A percentile compares a stretch with the other conserved stretches of the same genome.
These are phyloP conservation scores for Chiua virens DNA, from an alignment of 768 basidiomycete genomes.

Conservation along the genomic window DNA sequence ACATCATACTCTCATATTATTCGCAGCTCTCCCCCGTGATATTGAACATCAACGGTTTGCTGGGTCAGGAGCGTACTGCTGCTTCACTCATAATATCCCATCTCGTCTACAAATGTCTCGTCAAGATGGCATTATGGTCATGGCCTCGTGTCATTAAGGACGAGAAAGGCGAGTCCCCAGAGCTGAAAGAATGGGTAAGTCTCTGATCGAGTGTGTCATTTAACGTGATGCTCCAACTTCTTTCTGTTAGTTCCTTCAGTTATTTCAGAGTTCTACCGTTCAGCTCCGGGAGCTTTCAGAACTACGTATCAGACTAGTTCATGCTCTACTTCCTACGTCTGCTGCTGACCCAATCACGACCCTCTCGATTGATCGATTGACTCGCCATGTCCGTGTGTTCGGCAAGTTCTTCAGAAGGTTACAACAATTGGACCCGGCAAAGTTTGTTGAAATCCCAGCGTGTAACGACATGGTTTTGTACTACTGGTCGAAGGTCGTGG, in stretches of 20 bases:
- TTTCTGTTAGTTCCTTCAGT: conserved; percentile 49
- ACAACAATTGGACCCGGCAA: conserved; percentile 57
- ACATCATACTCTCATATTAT: conserved; percentile 62
- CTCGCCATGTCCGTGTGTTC: conserved; percentile 66
- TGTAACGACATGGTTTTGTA: conserved; percentile 71
- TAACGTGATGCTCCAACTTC: neutral
- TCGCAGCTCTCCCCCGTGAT: conserved; percentile 44
- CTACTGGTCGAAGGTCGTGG: conserved; percentile 79
- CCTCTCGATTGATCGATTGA: conserved; percentile 55
- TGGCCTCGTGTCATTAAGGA: conserved; percentile 55
- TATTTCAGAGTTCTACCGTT: conserved; percentile 59
- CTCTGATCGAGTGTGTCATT: neutral
- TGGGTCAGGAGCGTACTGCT: conserved; percentile 39
- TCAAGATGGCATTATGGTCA: conserved; percentile 69
- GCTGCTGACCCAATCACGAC: conserved; percentile 37
- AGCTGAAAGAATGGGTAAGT: conserved; percentile 56
- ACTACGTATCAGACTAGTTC: conserved; percentile 55
- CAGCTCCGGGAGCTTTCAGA: conserved; percentile 58
- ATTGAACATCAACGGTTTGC: conserved; percentile 32
- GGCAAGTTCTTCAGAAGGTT: conserved; percentile 81
- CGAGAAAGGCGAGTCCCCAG: conserved; percentile 41
- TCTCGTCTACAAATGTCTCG: conserved; percentile 72
- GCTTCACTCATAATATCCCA: conserved; percentile 59
- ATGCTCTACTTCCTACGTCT: conserved; percentile 39
- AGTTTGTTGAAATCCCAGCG: conserved; percentile 62